These are phyloP conservation scores for Bryoerythrophyllum caledonicum DNA, from an alignment of 225 moss, liverwort and hornwort species.

Conservation along the genomic window DNA sequence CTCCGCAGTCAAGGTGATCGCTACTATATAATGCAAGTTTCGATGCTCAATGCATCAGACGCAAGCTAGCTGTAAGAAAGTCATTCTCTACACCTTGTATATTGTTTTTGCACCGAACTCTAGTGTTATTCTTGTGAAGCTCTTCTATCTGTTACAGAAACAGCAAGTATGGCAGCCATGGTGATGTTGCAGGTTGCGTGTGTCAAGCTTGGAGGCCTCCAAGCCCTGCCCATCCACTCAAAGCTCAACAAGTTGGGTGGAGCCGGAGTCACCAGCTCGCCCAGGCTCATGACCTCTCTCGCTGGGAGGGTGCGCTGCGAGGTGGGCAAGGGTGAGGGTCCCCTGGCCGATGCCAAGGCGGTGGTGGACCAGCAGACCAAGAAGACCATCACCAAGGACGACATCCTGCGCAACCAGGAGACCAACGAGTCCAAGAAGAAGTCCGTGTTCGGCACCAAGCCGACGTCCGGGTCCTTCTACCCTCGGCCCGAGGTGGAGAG, in stretches of 20 bases:
- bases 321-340: not conserved
- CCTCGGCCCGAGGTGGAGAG: not conserved
- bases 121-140: no score
- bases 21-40: not conserved
- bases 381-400: conserved; percentile 4
- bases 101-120: no score
- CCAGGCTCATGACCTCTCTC: not conserved
- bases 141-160: no score
- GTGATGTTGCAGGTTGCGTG: not conserved
- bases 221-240: not conserved
- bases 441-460: not conserved
- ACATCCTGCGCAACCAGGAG: not conserved
- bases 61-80: no score
- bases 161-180: not conserved
- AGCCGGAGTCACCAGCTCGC: not conserved
- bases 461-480: not conserved
- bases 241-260: not conserved
- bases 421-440: not conserved
- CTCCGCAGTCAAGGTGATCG: not conserved
- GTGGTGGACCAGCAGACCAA: not conserved
- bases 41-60: not conserved
- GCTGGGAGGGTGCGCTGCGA: conserved; percentile 1
- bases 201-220: not conserved
- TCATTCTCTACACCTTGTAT: no score
- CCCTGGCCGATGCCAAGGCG: not conserved